A percentile compares a stretch with the other conserved stretches of the same genome.
Evolutionary conservation across 2,329 filamentous ascomycete genomes (phyloP).

Genomic region (Pseudonectria buxi): DNA sequence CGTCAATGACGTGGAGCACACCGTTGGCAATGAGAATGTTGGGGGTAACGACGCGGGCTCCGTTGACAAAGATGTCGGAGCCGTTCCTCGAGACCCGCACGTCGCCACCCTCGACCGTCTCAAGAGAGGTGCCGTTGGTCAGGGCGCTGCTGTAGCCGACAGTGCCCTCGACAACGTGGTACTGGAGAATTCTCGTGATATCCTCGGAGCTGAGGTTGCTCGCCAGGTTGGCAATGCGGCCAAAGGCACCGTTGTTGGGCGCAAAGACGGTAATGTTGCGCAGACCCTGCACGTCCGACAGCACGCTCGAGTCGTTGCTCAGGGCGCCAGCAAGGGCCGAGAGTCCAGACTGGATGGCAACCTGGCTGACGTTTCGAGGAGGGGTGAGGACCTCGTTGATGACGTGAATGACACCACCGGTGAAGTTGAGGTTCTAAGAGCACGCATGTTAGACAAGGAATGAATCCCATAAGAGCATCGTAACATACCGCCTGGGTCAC

Average conservation of each 20-base stretch:
- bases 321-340: conserved; percentile 19
- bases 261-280: conserved; percentile 54
- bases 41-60: conserved; percentile 39
- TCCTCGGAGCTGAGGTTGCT: conserved; percentile 37
- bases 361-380: conserved; percentile 25
- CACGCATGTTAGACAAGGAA: too few relatives aligned
- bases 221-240: too few relatives aligned
- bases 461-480: too few relatives aligned
- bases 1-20: conserved; percentile 52
- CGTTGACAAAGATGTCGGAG: conserved; percentile 27
- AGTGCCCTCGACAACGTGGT: conserved; percentile 53
- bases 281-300: conserved; percentile 25
- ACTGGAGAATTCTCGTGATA: conserved; percentile 45
- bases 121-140: conserved; percentile 9
- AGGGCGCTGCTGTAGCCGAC: conserved; percentile 32
- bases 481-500: conserved; percentile 26
- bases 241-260: conserved; percentile 42
- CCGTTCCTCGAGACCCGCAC: conserved; percentile 37
- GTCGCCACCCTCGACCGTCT: conserved; percentile 22
- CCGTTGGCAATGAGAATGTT: conserved; percentile 49
- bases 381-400: conserved; percentile 40
- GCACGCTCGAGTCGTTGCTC: conserved; percentile 14
- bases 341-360: conserved; percentile 15
- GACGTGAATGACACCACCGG: conserved; percentile 42
- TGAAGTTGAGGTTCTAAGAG: conserved; percentile 34